Conservation (phyloP, 306 rosid species). For the Fagus sylvatica region DNA sequence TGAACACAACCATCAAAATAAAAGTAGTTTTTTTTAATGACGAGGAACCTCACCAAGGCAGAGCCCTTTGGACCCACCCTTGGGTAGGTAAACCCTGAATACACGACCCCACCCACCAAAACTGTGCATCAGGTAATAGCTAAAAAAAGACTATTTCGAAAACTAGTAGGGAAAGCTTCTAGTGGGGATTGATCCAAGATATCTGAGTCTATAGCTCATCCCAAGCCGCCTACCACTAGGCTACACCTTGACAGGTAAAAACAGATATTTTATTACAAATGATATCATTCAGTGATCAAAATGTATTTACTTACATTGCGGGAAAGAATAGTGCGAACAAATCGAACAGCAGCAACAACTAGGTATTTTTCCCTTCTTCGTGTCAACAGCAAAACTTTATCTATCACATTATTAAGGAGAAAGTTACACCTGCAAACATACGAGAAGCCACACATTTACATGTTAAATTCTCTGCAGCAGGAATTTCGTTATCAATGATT, state of each 20-base stretch:
- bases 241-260: background rate
- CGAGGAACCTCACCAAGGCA: too few relatives aligned
- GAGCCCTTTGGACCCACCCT: too few relatives aligned
- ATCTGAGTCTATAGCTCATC: too few relatives aligned
- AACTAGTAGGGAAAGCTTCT: too few relatives aligned
- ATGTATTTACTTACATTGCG: slow-evolving; percentile 63
- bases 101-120: too few relatives aligned
- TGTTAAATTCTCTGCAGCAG: slow-evolving; percentile 5
- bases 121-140: too few relatives aligned
- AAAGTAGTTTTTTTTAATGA: too few relatives aligned
- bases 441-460: slow-evolving; percentile 16
- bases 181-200: too few relatives aligned
- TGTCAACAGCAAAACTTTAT: slow-evolving; percentile 74
- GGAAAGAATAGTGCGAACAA: slow-evolving; percentile 78
- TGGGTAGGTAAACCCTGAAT: too few relatives aligned
- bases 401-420: slow-evolving; percentile 67
- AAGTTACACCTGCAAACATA: slow-evolving; percentile 68
- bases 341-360: slow-evolving; percentile 93
- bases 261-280: background rate
- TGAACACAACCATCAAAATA: too few relatives aligned
- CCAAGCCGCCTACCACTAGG: too few relatives aligned
- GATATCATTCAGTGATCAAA: background rate
- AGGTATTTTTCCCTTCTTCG: slow-evolving; percentile 75
- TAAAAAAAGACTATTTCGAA: too few relatives aligned
- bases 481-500: slow-evolving; percentile 19